Evolutionary conservation across 2,329 filamentous ascomycete species (phyloP), one percentile per base, ranked within the genome.

Genomic region (Zasmidium angulare): DNA sequence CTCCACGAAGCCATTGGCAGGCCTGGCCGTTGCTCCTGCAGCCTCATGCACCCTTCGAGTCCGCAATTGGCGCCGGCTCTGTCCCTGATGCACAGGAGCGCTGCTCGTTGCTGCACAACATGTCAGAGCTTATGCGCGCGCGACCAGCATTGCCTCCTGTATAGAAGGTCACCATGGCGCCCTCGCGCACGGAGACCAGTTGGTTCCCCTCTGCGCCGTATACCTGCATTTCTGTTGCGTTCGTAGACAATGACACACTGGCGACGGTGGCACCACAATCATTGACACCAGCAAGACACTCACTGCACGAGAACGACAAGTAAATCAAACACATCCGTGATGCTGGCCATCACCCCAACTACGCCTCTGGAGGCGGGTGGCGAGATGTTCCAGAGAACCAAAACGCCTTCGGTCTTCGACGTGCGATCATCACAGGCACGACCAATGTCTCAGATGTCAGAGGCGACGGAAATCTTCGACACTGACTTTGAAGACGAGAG

Each of bases 401-500:
- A 78, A 58, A 70, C 74, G 23, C 79, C 82, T 65, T 83, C 85
- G 19, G 86, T 89, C 72, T 89, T 89, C 75, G 81, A 81, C 66
- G 36, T 43, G 36, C 36, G 36, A 17, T 74, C 82, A 60, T 69
- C 72, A 50, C 63, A 54, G 53, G 47, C 72, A 31, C 68, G 71
- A 52, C 70, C 71, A 43, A 69, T 75, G 17, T 74, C 75, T 26
- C 73, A 72, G 51, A 52, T 84, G 40, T 93, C 90, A 40, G 82
- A 89, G 60, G 84, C 88, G 47, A 93, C 89, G 21, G 88, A 92
- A 69, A 89, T 91, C 65, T 87, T 88, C 71, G 90, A 92, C 69
- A 91, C 89, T 46, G 90, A 93, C 55, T 80, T 83, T 61, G 90
- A 92, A 64, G 87, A 89, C 51, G 73, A 82, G 58, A 86, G 87